Base-by-base conservation (phyloP, 805 yeast genomes). In the Candida saitoana region DNA sequence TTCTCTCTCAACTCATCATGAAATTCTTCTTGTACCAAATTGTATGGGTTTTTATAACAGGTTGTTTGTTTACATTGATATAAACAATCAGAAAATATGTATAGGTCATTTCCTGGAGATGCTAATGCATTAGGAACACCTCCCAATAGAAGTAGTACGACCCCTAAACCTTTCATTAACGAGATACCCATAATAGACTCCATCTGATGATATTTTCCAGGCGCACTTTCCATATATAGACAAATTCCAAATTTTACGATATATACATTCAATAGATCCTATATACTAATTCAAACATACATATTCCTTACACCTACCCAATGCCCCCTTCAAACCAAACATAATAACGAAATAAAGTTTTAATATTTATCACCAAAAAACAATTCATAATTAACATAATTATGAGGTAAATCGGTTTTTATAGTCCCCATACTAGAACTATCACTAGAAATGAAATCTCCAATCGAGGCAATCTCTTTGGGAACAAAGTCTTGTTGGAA, bases 41-140 rank as follows among this genome's bases (percentile, higher is more conserved):
- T 44, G 48, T 59, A 55, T 8, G 64, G 63, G 43, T 57, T 62
- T 30, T 49, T 41, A 44, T 45, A 42, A 47, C 72, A 63, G 5
- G 67, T 61, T 40, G 73, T 57, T 33, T 59, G 55, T 19, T 52
- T 55, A 38, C 89, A 82, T 34, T 78, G 77, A 36, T 62, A 63
- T 4, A 65, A 62, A 62, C 89, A 82, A 31, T 73, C 74, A 20
- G 66, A 62, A 52, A 80, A 82, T 35, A 76, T 82, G 8, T 69
- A 71, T 18, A 82, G 57, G 27, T 74, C 73, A 51, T 82, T 87
- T 3, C 89, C 89, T 0, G 75, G 77, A 0, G 88, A 82, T 0
- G 71, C 79, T 16, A 29, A 3, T 12, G 35, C 32, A 3, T 3
- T 17, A 7, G 31, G 18, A 12, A 24, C 5, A 7, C 32, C 16